These are phyloP conservation scores for Leccinum imitatum DNA, from an alignment of 768 basidiomycete species.

Conservation along the genomic window DNA sequence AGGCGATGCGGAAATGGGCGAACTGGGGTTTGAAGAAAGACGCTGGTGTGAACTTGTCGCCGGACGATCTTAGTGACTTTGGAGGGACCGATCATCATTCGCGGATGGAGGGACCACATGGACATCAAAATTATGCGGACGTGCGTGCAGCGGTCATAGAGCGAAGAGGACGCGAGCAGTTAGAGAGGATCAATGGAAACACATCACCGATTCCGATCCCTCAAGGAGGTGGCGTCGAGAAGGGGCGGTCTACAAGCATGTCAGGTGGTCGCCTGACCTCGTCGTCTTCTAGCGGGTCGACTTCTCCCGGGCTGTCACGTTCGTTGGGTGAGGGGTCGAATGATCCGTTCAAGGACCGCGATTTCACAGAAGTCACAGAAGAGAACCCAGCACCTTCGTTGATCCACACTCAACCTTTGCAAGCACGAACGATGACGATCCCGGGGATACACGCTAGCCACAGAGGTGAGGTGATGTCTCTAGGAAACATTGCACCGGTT, in stretches of 20 bases:
- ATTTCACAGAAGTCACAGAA: conserved; percentile 31
- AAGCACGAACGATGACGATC: conserved; percentile 80
- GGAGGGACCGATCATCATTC: conserved; percentile 38
- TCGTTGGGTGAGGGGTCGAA: conserved; percentile 30
- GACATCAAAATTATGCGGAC: conserved; percentile 67
- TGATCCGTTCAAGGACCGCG: conserved; percentile 33
- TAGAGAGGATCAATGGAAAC: conserved; percentile 15
- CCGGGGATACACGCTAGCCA: conserved; percentile 86
- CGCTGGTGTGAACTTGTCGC: conserved; percentile 24
- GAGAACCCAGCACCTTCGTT: conserved; percentile 40
- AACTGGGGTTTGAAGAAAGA: conserved; percentile 68
- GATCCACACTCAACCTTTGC: conserved; percentile 71
- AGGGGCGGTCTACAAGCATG: conserved; percentile 26
- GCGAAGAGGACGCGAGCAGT: conserved; percentile 49
- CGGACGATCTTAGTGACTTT: conserved; percentile 45
- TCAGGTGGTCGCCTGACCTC: conserved; percentile 25
- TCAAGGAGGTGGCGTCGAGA: conserved; percentile 21
- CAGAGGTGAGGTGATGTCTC: conserved; percentile 81
- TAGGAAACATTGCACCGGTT: conserved; percentile 67
- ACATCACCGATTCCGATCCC: conserved; percentile 39
- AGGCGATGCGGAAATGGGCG: conserved; percentile 90
- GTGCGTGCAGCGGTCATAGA: conserved; percentile 75
- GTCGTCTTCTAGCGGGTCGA: conserved; percentile 26
- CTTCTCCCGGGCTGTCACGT: conserved; percentile 35
- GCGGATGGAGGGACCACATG: conserved; percentile 39